Evolutionary conservation across 148 eudicot species (phyloP).

Genomic region (Rhododendron ovatum): DNA sequence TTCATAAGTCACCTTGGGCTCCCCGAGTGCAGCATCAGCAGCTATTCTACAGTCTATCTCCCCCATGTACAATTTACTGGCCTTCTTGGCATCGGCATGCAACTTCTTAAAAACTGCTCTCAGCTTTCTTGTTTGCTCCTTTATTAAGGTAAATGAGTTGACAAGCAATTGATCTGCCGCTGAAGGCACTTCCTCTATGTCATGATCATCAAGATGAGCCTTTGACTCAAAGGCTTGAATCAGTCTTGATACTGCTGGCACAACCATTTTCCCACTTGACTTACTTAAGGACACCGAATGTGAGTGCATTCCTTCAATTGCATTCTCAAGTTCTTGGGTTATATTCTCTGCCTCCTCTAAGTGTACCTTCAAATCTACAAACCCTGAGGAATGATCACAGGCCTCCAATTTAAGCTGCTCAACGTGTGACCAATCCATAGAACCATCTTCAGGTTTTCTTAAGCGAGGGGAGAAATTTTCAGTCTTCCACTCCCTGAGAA

Average conservation of each 20-base stretch:
- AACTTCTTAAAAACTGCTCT: conserved; percentile 43
- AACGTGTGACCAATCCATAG: conserved; percentile 10
- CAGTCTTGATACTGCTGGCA: conserved; percentile 67
- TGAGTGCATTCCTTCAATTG: conserved; percentile 56
- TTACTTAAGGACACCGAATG: conserved; percentile 37
- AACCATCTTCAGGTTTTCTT: conserved; percentile 11
- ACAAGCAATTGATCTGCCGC: conserved; percentile 31
- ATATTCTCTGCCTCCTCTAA: conserved; percentile 49
- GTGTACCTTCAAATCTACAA: conserved; percentile 37
- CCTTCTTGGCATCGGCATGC: conserved; percentile 40
- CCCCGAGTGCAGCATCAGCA: conserved; percentile 31
- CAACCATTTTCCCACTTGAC: conserved; percentile 35
- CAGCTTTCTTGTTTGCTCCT: conserved; percentile 36
- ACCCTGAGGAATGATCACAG: conserved; percentile 30
- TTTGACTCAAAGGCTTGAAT: conserved; percentile 91
- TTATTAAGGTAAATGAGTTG: conserved; percentile 36
- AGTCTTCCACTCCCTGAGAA: conserved; percentile 12
- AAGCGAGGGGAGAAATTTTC: conserved; percentile 7
- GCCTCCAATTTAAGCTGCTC: conserved; percentile 24
- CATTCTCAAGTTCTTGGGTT: conserved; percentile 52
- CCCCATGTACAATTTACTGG: conserved; percentile 33
- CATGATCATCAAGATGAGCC: conserved; percentile 41
- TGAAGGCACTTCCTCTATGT: conserved; percentile 26
- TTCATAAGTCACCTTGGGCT: conserved; percentile 49
- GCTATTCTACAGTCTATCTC: conserved; percentile 33